Conservation (phyloP, 2,329 filamentous ascomycete genomes). For the Penicillium digitatum region DNA sequence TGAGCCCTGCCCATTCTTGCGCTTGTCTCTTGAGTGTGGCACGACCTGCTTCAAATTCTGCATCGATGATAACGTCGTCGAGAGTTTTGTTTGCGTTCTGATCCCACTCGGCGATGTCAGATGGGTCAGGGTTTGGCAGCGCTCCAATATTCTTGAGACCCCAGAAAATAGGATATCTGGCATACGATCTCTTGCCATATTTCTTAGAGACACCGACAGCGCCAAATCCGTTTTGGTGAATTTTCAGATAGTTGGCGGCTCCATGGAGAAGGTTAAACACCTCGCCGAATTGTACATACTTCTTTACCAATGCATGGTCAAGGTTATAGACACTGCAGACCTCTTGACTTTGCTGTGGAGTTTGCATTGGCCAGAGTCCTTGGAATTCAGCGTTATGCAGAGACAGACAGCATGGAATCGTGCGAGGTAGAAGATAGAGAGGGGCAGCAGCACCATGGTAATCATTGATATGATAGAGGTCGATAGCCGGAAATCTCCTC, state of each 20-base stretch:
- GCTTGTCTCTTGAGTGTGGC: constrained; percentile 56
- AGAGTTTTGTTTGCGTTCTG: constrained; percentile 53
- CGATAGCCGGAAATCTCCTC: constrained; percentile 59
- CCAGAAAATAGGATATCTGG: constrained; percentile 67
- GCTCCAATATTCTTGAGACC: constrained; percentile 60
- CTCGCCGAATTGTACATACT: constrained; percentile 63
- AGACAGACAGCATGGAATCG: constrained; percentile 59
- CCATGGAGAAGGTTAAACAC: constrained; percentile 66
- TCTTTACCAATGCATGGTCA: constrained; percentile 60
- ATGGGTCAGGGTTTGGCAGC: constrained; percentile 63
- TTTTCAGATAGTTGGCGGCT: constrained; percentile 60
- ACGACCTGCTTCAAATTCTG: constrained; percentile 53
- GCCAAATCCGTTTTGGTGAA: constrained; percentile 64
- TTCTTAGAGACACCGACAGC: constrained; percentile 66
- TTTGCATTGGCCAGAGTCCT: constrained; percentile 65
- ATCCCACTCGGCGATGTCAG: constrained; percentile 61
- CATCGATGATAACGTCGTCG: constrained; percentile 52
- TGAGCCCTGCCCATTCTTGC: constrained; percentile 64
- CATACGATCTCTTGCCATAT: constrained; percentile 63
- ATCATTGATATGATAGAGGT: constrained; percentile 64
- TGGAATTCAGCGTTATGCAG: constrained; percentile 69
- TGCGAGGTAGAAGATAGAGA: constrained; percentile 60
- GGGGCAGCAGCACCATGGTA: constrained; percentile 62
- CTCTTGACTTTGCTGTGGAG: constrained; percentile 57
- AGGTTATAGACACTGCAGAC: constrained; percentile 64